Conservation (phyloP, 805 yeast genomes). For the Kuraishia ogatae region DNA sequence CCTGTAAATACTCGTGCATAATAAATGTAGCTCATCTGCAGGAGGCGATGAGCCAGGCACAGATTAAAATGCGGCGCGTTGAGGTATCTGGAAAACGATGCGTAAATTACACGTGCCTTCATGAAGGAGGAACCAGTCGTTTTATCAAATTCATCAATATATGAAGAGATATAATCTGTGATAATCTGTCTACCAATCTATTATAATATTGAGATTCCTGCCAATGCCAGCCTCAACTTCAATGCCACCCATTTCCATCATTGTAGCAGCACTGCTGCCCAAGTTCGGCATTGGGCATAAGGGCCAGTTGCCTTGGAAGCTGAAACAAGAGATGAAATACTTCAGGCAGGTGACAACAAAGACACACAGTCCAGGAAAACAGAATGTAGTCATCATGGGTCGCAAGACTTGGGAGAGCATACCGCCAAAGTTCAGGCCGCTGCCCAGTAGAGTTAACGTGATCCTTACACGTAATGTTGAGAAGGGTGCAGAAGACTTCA, state of each 20-base stretch:
- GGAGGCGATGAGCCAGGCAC: background rate
- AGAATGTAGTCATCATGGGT: constrained; percentile 90
- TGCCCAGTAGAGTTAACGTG: constrained; percentile 66
- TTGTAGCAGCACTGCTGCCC: constrained; percentile 84
- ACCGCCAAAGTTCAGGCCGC: constrained; percentile 76
- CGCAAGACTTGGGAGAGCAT: constrained; percentile 94
- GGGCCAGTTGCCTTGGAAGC: constrained; percentile 83
- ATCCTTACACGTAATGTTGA: constrained; percentile 50
- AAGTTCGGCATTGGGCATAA: constrained; percentile 75
- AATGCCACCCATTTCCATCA: constrained; percentile 34
- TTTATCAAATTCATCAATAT: too few species aligned
- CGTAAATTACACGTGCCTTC: background rate
- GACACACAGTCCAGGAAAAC: constrained; percentile 20
- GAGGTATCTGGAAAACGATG: background rate
- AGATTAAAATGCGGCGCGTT: background rate
- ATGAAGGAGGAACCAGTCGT: too few species aligned
- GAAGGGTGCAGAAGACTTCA: constrained; percentile 13
- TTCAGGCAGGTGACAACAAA: constrained; percentile 66
- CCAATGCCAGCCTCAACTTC: background rate
- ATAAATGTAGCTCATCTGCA: background rate
- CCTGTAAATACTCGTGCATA: background rate
- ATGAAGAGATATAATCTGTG: too few species aligned
- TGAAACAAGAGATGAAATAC: constrained; percentile 77
- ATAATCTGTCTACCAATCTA: too few species aligned
- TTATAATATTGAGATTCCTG: too few species aligned